A percentile compares a stretch with the other conserved stretches of the same genome.
Evolutionary conservation across 352 stramenopile genomes (phyloP).

Genomic region (Lagenidium giganteum): DNA sequence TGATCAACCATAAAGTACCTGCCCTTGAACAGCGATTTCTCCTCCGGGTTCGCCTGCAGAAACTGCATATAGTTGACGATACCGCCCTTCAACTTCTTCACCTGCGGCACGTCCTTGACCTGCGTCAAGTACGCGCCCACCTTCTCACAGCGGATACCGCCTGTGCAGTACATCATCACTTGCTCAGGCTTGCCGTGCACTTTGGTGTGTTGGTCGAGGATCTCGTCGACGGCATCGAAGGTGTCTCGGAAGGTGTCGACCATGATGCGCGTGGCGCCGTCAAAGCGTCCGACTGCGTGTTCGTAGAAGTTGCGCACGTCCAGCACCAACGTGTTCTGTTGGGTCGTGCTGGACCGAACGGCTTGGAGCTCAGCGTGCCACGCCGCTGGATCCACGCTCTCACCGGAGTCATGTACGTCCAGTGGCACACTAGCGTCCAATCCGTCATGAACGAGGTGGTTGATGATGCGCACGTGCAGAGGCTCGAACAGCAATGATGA

Average conservation of each 20-base stretch:
- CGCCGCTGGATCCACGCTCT: too few species aligned
- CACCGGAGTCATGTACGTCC: too few species aligned
- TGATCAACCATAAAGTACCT: conserved; percentile 84
- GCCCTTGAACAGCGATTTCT: conserved; percentile 62
- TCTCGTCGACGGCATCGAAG: conserved; percentile 56
- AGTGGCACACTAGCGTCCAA: too few species aligned
- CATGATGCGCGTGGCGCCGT: conserved; percentile 52
- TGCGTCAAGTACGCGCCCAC: conserved; percentile 65
- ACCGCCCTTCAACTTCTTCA: conserved; percentile 60
- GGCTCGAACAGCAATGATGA: too few species aligned
- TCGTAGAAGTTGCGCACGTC: conserved; percentile 65
- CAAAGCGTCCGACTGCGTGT: conserved; percentile 67
- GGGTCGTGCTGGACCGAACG: too few species aligned
- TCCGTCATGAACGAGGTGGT: too few species aligned
- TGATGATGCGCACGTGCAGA: too few species aligned
- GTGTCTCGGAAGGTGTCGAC: conserved; percentile 79
- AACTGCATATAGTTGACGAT: conserved; percentile 80
- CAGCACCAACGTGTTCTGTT: conserved; percentile 45
- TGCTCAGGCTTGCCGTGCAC: conserved; percentile 67
- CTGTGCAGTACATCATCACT: conserved; percentile 78
- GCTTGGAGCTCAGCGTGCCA: too few species aligned
- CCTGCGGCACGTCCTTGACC: conserved; percentile 35
- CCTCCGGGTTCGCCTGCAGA: conserved; percentile 51
- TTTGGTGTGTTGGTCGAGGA: too few species aligned
- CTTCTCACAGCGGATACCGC: conserved; percentile 74